These are phyloP conservation scores for Phytopythium sindhum DNA, from an alignment of 352 stramenopile species.

Conservation along the genomic window DNA sequence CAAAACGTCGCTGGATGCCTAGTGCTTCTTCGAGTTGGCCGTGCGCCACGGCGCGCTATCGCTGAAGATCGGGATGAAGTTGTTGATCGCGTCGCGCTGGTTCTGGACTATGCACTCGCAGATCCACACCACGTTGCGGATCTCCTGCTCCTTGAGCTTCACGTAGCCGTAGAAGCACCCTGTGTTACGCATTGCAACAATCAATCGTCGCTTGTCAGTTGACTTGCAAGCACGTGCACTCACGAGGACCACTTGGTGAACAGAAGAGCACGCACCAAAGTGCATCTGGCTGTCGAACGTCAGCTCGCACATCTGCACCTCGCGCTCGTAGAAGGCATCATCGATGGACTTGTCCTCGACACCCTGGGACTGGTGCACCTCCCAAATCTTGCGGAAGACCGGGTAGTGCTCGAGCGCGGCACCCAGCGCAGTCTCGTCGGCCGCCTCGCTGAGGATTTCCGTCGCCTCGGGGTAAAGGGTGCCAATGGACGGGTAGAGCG, in stretches of 20 bases:
- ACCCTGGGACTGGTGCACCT: slow-evolving; percentile 92
- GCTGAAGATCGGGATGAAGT: slow-evolving; percentile 99
- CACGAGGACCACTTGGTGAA: not conserved
- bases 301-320: slow-evolving; percentile 97
- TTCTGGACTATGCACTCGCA: slow-evolving; percentile 99
- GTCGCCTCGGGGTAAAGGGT: slow-evolving; percentile 97
- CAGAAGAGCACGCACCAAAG: slow-evolving; percentile 71
- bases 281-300: slow-evolving; percentile 99
- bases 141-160: slow-evolving; percentile 99
- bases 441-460: slow-evolving; percentile 90
- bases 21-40: slow-evolving; percentile 60
- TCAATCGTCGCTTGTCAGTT: slow-evolving; percentile 3
- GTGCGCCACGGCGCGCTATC: slow-evolving; percentile 92
- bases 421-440: slow-evolving; percentile 86
- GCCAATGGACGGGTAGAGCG: slow-evolving; percentile 97
- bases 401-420: slow-evolving; percentile 93
- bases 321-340: slow-evolving; percentile 98
- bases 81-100: slow-evolving; percentile 98
- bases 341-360: slow-evolving; percentile 97
- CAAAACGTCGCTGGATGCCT: not conserved
- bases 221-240: not conserved
- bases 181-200: slow-evolving; percentile 14
- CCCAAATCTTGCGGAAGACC: slow-evolving; percentile 97
- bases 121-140: slow-evolving; percentile 99
- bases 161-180: slow-evolving; percentile 98